A percentile compares a stretch with the other conserved stretches of the same genome.
Conservation (phyloP, 2,329 filamentous ascomycete genomes). For the Cladobotryum mycophilum region DNA sequence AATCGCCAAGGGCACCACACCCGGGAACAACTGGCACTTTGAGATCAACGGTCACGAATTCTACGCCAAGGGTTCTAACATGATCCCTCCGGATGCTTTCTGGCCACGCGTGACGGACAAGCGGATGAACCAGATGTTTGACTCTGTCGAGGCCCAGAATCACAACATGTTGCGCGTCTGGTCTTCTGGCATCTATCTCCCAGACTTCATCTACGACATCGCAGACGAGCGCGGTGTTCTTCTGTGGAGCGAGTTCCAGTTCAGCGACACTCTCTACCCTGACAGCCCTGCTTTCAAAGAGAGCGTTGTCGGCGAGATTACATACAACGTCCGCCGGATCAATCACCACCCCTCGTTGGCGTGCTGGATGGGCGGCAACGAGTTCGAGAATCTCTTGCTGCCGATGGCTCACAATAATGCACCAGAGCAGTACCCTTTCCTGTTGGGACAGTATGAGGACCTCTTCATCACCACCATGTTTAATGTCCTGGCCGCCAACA, state of each 20-base stretch:
- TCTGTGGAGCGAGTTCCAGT: conserved; percentile 59
- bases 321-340: conserved; percentile 54
- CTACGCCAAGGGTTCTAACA: conserved; percentile 37
- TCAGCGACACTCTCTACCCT: conserved; percentile 55
- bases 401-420: conserved; percentile 28
- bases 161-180: conserved; percentile 61
- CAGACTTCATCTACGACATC: conserved; percentile 57
- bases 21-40: conserved; percentile 50
- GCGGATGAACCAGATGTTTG: conserved; percentile 41
- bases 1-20: conserved; percentile 41
- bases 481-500: conserved; percentile 51
- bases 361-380: conserved; percentile 52
- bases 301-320: conserved; percentile 47
- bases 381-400: conserved; percentile 52
- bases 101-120: conserved; percentile 42
- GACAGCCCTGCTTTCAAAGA: conserved; percentile 47
- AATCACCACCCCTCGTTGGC: conserved; percentile 55
- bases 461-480: conserved; percentile 51
- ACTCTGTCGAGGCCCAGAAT: conserved; percentile 43
- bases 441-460: conserved; percentile 46
- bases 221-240: conserved; percentile 56
- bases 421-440: conserved; percentile 32
- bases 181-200: conserved; percentile 53
- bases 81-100: conserved; percentile 16
- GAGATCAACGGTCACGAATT: conserved; percentile 59